Evolutionary conservation across 495 filamentous ascomycete species (phyloP).

Genomic region (Aspergillus campestris): DNA sequence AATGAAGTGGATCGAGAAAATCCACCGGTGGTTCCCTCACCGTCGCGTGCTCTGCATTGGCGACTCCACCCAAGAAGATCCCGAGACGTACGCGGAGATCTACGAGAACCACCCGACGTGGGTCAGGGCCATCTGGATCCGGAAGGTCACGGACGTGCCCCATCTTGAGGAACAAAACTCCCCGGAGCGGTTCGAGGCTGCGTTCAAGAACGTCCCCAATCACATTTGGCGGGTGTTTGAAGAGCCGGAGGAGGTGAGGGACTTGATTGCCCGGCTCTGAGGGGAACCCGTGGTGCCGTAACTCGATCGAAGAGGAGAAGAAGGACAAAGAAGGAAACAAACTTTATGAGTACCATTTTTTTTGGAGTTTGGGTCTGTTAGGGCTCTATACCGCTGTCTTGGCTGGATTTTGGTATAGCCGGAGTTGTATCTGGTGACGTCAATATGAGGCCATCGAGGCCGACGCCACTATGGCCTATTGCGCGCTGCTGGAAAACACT

Average conservation of each 20-base stretch:
- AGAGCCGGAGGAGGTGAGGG: conserved; percentile 55
- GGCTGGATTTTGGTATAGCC: background rate
- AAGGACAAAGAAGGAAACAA: no score
- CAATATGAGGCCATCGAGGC: conserved; percentile 1
- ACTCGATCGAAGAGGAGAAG: no score
- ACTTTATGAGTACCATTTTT: conserved; percentile 46
- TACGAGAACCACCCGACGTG: conserved; percentile 57
- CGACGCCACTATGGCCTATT: no score
- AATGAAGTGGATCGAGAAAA: conserved; percentile 65
- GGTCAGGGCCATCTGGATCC: conserved; percentile 73
- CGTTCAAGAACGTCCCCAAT: conserved; percentile 66
- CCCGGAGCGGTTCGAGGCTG: conserved; percentile 65
- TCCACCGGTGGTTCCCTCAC: conserved; percentile 65
- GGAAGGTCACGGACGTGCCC: conserved; percentile 71
- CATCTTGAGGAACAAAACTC: conserved; percentile 67
- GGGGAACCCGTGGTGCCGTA: conserved; percentile 12
- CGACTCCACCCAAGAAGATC: conserved; percentile 86
- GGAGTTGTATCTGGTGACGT: conserved; percentile 7
- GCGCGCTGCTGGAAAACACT: no score
- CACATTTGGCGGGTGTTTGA: conserved; percentile 74
- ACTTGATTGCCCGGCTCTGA: conserved; percentile 37
- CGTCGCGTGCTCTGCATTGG: conserved; percentile 78
- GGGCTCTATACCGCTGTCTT: background rate
- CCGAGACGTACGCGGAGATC: conserved; percentile 78
- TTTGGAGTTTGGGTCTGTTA: conserved; percentile 37